Evolutionary conservation across 345 rosid genomes (phyloP), one percentile per base, ranked within the genome.

Genomic region (Salix viminalis): DNA sequence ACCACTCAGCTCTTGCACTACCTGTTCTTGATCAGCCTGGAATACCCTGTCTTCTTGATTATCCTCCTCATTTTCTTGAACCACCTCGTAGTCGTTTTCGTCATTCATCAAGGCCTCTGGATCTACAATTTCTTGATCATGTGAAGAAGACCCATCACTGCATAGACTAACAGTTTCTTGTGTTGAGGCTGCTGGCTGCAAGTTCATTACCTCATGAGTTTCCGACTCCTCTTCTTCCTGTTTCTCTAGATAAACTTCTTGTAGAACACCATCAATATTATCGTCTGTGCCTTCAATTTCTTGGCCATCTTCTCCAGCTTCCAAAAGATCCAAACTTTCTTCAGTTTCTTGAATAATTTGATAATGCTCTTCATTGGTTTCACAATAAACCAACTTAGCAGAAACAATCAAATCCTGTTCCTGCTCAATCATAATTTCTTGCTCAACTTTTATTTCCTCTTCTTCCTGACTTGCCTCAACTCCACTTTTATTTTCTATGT

Each of bases 371-470:
- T 80, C 74, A 13, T 50, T 10, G 8, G 80, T 67, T 65, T 82
- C 85, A 39, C 76, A 79, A 52, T 85, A 75, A 62, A 73, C 75
- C 81, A 65, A 80, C 74, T 81, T 86, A 69, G 82, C 84, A 56
- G 28, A 23, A 18, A 82, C 74, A 32, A 39, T 42, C 66, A 81
- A 77, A 67, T 75, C 67, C 70, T 86, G 82, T 76, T 74, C 73
- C 10, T 85, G 83, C 73, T 75, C 87, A 60, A 10, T 56, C 8
- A 56, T n/a, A n/a, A 76, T 72, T 77, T 83, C 91, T 30, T 65
- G 65, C 61, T 41, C 67, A 23, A n/a, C 70, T 36, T 62, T n/a
- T 24, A 6, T 64, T 34, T 14, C 62, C 4, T 32, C 62, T 13
- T 65, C 65, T 19, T 2, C 60, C 18, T 19, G 28, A 21, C 24